A percentile compares a stretch with the other conserved stretches of the same genome.
Conservation (phyloP, 2,329 filamentous ascomycete species). For the Monosporascus sp. region DNA sequence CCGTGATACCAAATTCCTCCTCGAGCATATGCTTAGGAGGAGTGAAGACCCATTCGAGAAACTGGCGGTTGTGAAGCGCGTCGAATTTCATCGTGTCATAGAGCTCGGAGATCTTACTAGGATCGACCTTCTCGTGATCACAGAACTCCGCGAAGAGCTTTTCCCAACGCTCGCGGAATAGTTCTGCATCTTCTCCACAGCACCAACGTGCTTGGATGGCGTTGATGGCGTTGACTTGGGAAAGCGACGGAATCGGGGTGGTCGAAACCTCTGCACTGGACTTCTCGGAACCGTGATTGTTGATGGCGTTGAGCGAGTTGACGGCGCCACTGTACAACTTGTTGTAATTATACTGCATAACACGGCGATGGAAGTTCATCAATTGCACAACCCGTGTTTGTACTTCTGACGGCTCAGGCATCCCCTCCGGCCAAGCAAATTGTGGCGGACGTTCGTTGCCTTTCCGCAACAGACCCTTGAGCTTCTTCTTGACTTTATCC, state of each 20-base stretch:
- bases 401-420: constrained; percentile 90
- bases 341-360: constrained; percentile 91
- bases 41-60: constrained; percentile 96
- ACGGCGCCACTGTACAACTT: constrained; percentile 67
- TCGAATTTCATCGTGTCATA: constrained; percentile 99
- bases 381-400: constrained; percentile 87
- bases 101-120: constrained; percentile 95
- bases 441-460: constrained; percentile 91
- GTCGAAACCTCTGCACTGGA: constrained; percentile 35
- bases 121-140: constrained; percentile 95
- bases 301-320: constrained; percentile 55
- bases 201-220: constrained; percentile 91
- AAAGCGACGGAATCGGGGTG: constrained; percentile 43
- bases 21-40: constrained; percentile 74
- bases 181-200: constrained; percentile 86
- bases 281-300: constrained; percentile 45
- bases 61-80: constrained; percentile 91
- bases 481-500: constrained; percentile 99
- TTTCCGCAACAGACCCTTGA: constrained; percentile 85
- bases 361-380: constrained; percentile 94
- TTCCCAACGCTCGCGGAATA: constrained; percentile 97
- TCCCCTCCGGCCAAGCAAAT: constrained; percentile 96
- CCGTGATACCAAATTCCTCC: constrained; percentile 53
- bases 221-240: constrained; percentile 57
- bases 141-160: constrained; percentile 96